phyloP scores from a whole-genome alignment of 2,329 filamentous ascomycete genomes.

The Nemania sp. region DNA sequence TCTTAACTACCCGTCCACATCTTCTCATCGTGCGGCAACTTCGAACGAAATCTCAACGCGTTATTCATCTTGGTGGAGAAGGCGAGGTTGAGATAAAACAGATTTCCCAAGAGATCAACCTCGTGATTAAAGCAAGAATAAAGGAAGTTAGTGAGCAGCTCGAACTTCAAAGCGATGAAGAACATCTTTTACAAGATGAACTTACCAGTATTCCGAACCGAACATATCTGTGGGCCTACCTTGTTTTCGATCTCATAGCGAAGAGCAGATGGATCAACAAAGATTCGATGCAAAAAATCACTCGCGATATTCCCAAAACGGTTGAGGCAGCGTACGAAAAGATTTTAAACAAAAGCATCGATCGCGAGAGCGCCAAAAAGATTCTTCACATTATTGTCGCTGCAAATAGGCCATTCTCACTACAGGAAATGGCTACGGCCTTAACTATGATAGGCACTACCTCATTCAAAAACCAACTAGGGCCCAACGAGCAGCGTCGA shows the following conservation, averaged over 20 bases:
- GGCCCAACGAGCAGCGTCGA: too few relatives aligned
- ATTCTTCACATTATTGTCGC: constrained; percentile 24
- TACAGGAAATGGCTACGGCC: too few relatives aligned
- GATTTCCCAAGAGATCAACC: constrained; percentile 17
- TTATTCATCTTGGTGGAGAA: too few relatives aligned
- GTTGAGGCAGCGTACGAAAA: constrained; percentile 18
- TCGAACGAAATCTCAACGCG: too few relatives aligned
- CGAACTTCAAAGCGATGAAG: neutral
- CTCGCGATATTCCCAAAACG: neutral
- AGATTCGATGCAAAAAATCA: neutral
- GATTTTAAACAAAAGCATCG: constrained; percentile 6
- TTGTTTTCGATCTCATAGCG: constrained; percentile 17
- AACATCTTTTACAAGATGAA: neutral
- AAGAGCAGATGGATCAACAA: too few relatives aligned
- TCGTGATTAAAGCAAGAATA: constrained; percentile 21
- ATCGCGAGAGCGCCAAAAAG: neutral
- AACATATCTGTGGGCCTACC: constrained; percentile 28
- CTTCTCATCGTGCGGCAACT: constrained; percentile 9
- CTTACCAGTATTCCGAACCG: constrained; percentile 20
- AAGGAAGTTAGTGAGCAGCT: neutral
- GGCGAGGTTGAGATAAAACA: constrained; percentile 12
- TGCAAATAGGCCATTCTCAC: too few relatives aligned
- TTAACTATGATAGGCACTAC: too few relatives aligned
- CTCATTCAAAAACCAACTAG: too few relatives aligned
- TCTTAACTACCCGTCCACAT: constrained; percentile 24